Conservation (phyloP, 495 filamentous ascomycete genomes). For the Aspergillus saccharolyticus region DNA sequence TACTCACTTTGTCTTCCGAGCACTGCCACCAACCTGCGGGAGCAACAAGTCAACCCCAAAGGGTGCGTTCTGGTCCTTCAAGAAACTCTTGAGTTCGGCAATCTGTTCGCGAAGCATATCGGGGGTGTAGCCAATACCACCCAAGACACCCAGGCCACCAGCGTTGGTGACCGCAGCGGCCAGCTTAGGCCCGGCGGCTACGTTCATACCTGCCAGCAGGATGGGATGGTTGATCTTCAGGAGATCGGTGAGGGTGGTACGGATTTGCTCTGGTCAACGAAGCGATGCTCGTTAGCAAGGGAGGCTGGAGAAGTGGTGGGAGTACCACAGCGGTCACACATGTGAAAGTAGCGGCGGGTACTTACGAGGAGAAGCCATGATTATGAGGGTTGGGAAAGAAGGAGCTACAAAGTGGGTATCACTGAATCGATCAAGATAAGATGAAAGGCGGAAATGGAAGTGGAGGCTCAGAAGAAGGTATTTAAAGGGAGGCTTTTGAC, state of each 20-base stretch:
- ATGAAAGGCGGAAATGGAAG: slow-evolving; percentile 17
- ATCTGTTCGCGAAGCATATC: slow-evolving; percentile 96
- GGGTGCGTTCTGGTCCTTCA: slow-evolving; percentile 93
- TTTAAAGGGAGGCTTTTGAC: neutral
- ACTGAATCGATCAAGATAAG: slow-evolving; percentile 12
- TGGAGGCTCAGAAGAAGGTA: slow-evolving; percentile 15
- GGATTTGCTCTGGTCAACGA: slow-evolving; percentile 63
- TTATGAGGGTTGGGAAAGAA: slow-evolving; percentile 5
- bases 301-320: neutral
- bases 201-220: slow-evolving; percentile 97
- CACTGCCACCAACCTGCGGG: slow-evolving; percentile 88
- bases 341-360: slow-evolving; percentile 18
- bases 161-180: slow-evolving; percentile 97
- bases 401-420: slow-evolving; percentile 9
- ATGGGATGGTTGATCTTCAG: slow-evolving; percentile 96
- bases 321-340: slow-evolving; percentile 9
- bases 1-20: slow-evolving; percentile 87
- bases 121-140: slow-evolving; percentile 93
- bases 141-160: slow-evolving; percentile 92
- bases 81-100: slow-evolving; percentile 82
- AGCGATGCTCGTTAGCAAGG: slow-evolving; percentile 10
- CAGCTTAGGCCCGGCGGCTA: slow-evolving; percentile 93
- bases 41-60: slow-evolving; percentile 95
- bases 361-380: slow-evolving; percentile 80
- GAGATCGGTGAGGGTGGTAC: slow-evolving; percentile 86